Conservation (phyloP, 805 yeast species). For the Jamesozyma lodderae region DNA sequence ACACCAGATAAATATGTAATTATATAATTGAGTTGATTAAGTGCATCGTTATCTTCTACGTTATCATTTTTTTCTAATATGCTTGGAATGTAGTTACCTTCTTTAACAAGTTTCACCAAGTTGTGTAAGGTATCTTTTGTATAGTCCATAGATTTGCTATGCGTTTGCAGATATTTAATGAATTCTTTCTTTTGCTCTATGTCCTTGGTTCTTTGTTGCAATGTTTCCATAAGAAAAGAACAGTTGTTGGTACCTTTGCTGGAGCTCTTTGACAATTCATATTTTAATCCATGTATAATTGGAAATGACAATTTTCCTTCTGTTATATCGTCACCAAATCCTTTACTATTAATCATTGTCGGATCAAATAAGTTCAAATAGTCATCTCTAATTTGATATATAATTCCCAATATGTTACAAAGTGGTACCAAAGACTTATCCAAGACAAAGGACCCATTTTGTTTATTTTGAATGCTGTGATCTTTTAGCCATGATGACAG, state of each 20-base stretch:
- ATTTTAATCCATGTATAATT: constrained; percentile 53
- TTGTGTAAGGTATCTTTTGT: constrained; percentile 15
- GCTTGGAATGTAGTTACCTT: constrained; percentile 17
- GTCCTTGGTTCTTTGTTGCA: constrained; percentile 45
- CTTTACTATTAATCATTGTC: constrained; percentile 50
- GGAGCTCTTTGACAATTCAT: no score
- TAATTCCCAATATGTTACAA: constrained; percentile 68
- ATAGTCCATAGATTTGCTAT: constrained; percentile 23
- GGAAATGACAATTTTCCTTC: constrained; percentile 90
- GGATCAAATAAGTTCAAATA: constrained; percentile 53
- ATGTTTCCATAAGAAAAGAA: constrained; percentile 38
- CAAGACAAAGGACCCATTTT: background rate
- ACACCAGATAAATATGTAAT: constrained; percentile 7
- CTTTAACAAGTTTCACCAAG: constrained; percentile 14
- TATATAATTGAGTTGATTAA: constrained; percentile 5
- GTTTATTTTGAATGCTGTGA: background rate
- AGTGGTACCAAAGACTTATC: constrained; percentile 40
- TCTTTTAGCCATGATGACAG: constrained; percentile 8
- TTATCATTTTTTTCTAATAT: background rate
- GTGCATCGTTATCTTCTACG: constrained; percentile 1
- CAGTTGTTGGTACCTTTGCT: constrained; percentile 3
- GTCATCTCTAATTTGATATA: constrained; percentile 84
- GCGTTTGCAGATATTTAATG: constrained; percentile 36
- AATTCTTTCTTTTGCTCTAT: constrained; percentile 42
- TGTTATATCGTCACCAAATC: constrained; percentile 74